Evolutionary conservation across 352 stramenopile genomes (phyloP).

Genomic region (Phytophthora pistaciae): DNA sequence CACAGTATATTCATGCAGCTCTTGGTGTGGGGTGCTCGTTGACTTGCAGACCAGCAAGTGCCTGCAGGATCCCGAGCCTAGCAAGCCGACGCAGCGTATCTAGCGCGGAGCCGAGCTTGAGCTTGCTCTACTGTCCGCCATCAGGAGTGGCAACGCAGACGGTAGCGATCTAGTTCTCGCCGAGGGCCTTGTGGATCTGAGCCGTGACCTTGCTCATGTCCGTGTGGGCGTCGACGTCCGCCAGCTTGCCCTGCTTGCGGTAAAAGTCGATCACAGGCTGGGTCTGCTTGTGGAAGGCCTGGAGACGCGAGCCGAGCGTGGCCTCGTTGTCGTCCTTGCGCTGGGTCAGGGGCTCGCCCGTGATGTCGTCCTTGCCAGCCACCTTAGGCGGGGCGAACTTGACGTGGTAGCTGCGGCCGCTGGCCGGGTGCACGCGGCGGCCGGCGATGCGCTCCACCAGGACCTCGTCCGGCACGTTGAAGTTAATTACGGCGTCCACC

Average conservation of each 20-base stretch:
- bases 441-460: slow-evolving; percentile 97
- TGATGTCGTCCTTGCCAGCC: slow-evolving; percentile 91
- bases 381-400: slow-evolving; percentile 98
- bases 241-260: slow-evolving; percentile 85
- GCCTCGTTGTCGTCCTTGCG: slow-evolving; percentile 97
- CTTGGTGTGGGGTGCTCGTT: slow-evolving; percentile 10
- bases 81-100: slow-evolving; percentile 9
- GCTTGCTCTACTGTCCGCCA: slow-evolving; percentile 24
- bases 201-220: slow-evolving; percentile 85
- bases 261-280: slow-evolving; percentile 96
- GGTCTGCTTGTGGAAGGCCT: slow-evolving; percentile 97
- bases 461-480: slow-evolving; percentile 96
- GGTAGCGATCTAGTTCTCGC: slow-evolving; percentile 63
- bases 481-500: slow-evolving; percentile 95
- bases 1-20: slow-evolving; percentile 36
- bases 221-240: slow-evolving; percentile 93
- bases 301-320: slow-evolving; percentile 93
- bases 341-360: slow-evolving; percentile 97
- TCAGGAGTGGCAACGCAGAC: slow-evolving; percentile 16
- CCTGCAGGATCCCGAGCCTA: slow-evolving; percentile 12
- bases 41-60: neutral
- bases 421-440: slow-evolving; percentile 96
- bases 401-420: slow-evolving; percentile 97
- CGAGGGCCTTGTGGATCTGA: slow-evolving; percentile 84
- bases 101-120: neutral